Conservation (phyloP, 441 rosid genomes). For the Populus hybrid region DNA sequence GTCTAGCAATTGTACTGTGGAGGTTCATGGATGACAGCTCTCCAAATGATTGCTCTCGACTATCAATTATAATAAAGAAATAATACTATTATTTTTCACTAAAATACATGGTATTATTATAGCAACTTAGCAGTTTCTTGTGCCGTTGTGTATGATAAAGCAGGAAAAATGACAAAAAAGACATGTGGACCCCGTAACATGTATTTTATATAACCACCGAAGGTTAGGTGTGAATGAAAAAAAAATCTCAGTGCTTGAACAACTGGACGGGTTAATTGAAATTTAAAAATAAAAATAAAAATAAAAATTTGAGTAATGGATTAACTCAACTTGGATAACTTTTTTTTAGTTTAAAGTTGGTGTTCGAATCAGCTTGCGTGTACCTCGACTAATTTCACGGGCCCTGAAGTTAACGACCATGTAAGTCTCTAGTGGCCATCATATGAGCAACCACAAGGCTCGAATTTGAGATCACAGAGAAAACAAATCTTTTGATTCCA, state of each 20-base stretch:
- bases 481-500: too few relatives aligned
- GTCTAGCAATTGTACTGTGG: not conserved
- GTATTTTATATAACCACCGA: not conserved
- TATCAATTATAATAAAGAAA: too few relatives aligned
- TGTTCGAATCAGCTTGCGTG: too few relatives aligned
- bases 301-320: not conserved
- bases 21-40: constrained; percentile 8
- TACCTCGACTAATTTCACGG: too few relatives aligned
- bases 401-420: too few relatives aligned
- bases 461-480: too few relatives aligned
- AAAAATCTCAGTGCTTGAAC: not conserved
- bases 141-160: not conserved
- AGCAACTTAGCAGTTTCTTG: not conserved
- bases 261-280: not conserved
- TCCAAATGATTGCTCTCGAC: not conserved
- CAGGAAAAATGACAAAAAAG: not conserved
- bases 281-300: not conserved
- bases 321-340: too few relatives aligned
- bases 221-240: not conserved
- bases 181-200: not conserved
- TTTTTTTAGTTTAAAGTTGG: too few relatives aligned
- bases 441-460: too few relatives aligned
- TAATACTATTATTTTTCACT: not conserved
- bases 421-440: too few relatives aligned
- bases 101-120: not conserved